phyloP scores from a whole-genome alignment of 2,329 filamentous ascomycete genomes.

The Cladosporium sp. region DNA sequence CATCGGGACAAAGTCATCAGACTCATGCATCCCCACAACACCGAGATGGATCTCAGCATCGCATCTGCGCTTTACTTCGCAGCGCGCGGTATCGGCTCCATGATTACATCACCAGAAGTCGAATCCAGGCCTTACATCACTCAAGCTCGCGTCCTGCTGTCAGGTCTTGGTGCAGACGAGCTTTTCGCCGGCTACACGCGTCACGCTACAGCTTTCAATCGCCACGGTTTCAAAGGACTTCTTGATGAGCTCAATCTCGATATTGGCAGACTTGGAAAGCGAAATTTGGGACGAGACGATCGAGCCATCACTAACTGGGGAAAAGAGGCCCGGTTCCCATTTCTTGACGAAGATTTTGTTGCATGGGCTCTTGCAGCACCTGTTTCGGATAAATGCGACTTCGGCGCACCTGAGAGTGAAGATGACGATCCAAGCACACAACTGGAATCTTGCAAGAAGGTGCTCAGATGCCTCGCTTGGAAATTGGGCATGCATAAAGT shows the following conservation, averaged over 20 bases:
- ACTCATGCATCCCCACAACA: constrained; percentile 89
- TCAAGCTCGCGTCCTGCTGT: constrained; percentile 76
- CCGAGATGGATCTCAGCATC: constrained; percentile 98
- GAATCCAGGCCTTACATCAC: constrained; percentile 52
- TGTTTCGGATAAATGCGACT: constrained; percentile 84
- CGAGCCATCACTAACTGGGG: constrained; percentile 85
- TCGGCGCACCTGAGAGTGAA: constrained; percentile 39
- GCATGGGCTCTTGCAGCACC: constrained; percentile 69
- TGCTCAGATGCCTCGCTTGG: constrained; percentile 71
- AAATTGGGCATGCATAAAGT: constrained; percentile 66
- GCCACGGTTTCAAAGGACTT: constrained; percentile 64
- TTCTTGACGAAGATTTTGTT: constrained; percentile 81
- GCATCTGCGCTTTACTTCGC: constrained; percentile 93
- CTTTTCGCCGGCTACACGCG: constrained; percentile 90
- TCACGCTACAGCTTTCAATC: constrained; percentile 70
- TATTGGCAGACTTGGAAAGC: constrained; percentile 76
- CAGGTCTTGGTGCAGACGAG: constrained; percentile 91
- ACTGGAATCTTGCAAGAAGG: constrained; percentile 74
- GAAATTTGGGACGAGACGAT: constrained; percentile 94
- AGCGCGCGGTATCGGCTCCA: constrained; percentile 57
- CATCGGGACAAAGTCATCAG: constrained; percentile 66
- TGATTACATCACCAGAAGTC: constrained; percentile 15
- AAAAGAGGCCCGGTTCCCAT: constrained; percentile 85
- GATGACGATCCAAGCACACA: constrained; percentile 24
- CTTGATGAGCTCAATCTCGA: constrained; percentile 81